These are phyloP conservation scores for Candida morakotiae DNA, from an alignment of 805 yeast genomes.

Conservation along the genomic window DNA sequence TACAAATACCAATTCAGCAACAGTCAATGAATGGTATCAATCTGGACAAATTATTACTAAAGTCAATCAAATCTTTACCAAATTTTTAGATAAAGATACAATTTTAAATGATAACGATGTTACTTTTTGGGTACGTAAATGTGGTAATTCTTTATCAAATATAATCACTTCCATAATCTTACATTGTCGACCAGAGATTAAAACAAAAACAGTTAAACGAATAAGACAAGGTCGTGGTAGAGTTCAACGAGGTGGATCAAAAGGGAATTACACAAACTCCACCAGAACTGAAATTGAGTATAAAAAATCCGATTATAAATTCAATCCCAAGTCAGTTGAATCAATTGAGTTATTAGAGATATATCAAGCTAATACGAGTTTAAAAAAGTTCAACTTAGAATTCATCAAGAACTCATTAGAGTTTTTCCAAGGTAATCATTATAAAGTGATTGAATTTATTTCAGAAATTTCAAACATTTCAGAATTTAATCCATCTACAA, in stretches of 20 bases:
- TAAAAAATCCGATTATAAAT: conserved; percentile 11
- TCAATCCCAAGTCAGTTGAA: conserved; percentile 18
- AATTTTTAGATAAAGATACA: conserved; percentile 8
- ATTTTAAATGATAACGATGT: conserved; percentile 5
- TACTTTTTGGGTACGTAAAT: conserved; percentile 20
- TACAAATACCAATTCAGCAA: background rate
- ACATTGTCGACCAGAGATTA: conserved; percentile 8
- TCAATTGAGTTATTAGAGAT: conserved; percentile 28
- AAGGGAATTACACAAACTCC: background rate
- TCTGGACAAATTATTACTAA: conserved; percentile 13
- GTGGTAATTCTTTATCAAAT: conserved; percentile 21
- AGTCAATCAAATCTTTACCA: conserved; percentile 17
- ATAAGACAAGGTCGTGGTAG: conserved; percentile 20
- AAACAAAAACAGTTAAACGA: background rate
- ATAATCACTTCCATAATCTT: conserved; percentile 35
- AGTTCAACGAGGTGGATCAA: conserved; percentile 25
- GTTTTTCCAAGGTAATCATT: conserved; percentile 43
- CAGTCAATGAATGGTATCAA: conserved; percentile 10
- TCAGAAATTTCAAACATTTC: conserved; percentile 1
- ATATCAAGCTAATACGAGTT: conserved; percentile 26
- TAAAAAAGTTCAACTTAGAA: conserved; percentile 31
- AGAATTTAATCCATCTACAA: background rate
- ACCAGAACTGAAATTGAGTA: background rate
- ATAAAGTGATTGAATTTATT: conserved; percentile 19
- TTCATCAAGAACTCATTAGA: conserved; percentile 37